These are phyloP conservation scores for Pseudogymnoascus sp. DNA, from an alignment of 2,329 filamentous ascomycete species.

Conservation along the genomic window DNA sequence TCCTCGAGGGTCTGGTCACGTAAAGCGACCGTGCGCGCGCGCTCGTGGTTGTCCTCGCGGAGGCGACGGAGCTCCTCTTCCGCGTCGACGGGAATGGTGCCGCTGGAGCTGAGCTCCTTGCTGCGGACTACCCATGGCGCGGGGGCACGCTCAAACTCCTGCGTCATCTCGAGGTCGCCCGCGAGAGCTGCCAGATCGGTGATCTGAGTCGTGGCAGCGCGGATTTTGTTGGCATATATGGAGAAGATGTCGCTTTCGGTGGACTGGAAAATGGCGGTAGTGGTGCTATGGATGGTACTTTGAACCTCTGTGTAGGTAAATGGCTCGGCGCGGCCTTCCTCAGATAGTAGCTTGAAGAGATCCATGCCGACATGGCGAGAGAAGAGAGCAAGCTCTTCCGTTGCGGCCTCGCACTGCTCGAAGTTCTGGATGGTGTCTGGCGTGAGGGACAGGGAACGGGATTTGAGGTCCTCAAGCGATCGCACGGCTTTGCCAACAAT, in stretches of 20 bases:
- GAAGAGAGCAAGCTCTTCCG: constrained; percentile 57
- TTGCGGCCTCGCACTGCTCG: constrained; percentile 57
- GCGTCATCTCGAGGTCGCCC: constrained; percentile 60
- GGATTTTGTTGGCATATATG: constrained; percentile 58
- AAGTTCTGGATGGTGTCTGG: constrained; percentile 61
- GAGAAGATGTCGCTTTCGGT: constrained; percentile 63
- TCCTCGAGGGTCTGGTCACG: constrained; percentile 81
- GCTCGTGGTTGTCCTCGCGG: constrained; percentile 71
- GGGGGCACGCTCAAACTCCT: constrained; percentile 68
- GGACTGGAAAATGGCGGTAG: constrained; percentile 41
- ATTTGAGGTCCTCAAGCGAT: constrained; percentile 67
- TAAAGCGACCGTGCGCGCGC: constrained; percentile 60
- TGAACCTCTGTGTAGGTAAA: constrained; percentile 61
- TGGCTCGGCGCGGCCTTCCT: constrained; percentile 62
- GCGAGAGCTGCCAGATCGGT: constrained; percentile 64
- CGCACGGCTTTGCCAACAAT: constrained; percentile 70
- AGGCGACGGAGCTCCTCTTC: constrained; percentile 77
- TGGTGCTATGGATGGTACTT: constrained; percentile 50
- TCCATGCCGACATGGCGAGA: constrained; percentile 57
- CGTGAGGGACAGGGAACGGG: constrained; percentile 64
- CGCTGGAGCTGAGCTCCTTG: constrained; percentile 72
- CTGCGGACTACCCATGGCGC: constrained; percentile 80
- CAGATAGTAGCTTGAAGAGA: constrained; percentile 57
- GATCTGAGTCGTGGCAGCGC: constrained; percentile 53
- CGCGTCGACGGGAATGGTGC: constrained; percentile 69